phyloP scores from a whole-genome alignment of 2,329 filamentous ascomycete species.

The Macroventuria anomochaeta region DNA sequence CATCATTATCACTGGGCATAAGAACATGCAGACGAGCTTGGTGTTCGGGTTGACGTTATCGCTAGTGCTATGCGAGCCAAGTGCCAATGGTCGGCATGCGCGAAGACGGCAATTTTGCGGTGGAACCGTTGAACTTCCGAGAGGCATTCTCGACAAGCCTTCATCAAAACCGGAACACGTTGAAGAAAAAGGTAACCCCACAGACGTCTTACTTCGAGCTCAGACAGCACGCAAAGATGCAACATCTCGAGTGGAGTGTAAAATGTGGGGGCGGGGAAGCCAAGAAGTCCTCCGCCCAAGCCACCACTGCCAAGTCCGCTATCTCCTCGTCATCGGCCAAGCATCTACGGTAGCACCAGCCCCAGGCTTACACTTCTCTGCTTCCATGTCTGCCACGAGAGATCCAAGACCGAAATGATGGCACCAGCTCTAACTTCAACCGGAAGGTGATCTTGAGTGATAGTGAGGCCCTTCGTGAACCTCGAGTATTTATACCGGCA shows the following conservation, averaged over 20 bases:
- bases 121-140: background rate
- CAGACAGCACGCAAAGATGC: background rate
- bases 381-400: constrained; percentile 10
- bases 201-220: no score
- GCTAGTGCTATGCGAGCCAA: constrained; percentile 18
- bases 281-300: constrained; percentile 10
- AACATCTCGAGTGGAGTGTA: background rate
- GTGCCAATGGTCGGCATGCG: constrained; percentile 6
- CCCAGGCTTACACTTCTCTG: constrained; percentile 1
- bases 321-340: constrained; percentile 26
- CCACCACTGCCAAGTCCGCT: constrained; percentile 25
- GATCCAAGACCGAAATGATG: constrained; percentile 13
- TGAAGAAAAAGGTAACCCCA: background rate
- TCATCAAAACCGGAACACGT: background rate
- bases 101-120: constrained; percentile 4
- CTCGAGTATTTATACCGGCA: constrained; percentile 12
- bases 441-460: constrained; percentile 13
- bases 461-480: background rate
- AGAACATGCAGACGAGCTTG: background rate
- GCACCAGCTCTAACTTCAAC: constrained; percentile 7
- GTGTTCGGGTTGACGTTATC: constrained; percentile 8
- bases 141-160: background rate
- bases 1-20: constrained; percentile 15
- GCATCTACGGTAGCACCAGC: constrained; percentile 7
- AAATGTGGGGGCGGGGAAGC: constrained; percentile 6